Conservation (phyloP, 2,329 filamentous ascomycete genomes). For the Aureobasidium lini region DNA sequence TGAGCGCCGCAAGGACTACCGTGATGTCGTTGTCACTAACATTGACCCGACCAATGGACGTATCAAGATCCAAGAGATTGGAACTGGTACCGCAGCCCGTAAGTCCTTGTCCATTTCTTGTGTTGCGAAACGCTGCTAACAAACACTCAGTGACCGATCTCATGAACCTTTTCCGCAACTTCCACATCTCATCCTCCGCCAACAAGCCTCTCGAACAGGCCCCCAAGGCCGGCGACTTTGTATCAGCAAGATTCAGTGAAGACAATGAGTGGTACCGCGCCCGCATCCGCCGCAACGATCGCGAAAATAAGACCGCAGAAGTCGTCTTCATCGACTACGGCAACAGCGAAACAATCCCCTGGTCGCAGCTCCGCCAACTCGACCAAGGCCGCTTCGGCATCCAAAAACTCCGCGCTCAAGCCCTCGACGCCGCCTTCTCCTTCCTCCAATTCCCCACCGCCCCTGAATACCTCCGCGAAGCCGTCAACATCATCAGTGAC, state of each 20-base stretch:
- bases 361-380: constrained; percentile 75
- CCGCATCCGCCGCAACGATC: constrained; percentile 84
- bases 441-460: constrained; percentile 82
- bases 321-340: constrained; percentile 95
- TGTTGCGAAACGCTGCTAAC: not conserved
- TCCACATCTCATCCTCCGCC: constrained; percentile 81
- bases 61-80: constrained; percentile 87
- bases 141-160: constrained; percentile 57
- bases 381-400: constrained; percentile 69
- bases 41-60: constrained; percentile 68
- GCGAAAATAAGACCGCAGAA: constrained; percentile 78
- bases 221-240: constrained; percentile 85
- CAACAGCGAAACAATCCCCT: constrained; percentile 83
- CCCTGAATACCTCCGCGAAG: constrained; percentile 75
- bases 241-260: constrained; percentile 82
- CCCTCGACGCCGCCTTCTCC: constrained; percentile 75
- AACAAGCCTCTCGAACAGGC: constrained; percentile 62
- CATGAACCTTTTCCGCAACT: constrained; percentile 85
- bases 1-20: constrained; percentile 77
- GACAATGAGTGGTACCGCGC: constrained; percentile 95
- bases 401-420: constrained; percentile 79
- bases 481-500: constrained; percentile 66
- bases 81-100: constrained; percentile 68
- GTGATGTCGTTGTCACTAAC: constrained; percentile 86
- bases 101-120: not conserved